Conservation (phyloP, 331 rosid species). For the Acacia concinna region DNA sequence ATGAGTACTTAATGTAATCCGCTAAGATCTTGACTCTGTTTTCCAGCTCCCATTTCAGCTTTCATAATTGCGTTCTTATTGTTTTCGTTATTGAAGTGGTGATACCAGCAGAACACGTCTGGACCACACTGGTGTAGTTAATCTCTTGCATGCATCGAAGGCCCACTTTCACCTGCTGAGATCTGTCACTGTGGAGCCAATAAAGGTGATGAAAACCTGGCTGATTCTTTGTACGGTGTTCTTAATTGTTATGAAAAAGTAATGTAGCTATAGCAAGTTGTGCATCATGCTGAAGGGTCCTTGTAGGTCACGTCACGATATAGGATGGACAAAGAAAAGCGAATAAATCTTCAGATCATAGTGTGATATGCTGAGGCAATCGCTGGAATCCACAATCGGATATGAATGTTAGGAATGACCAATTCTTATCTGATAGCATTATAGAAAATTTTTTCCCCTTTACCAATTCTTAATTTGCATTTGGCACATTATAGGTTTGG, state of each 20-base stretch:
- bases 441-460: background rate
- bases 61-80: background rate
- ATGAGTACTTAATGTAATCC: background rate
- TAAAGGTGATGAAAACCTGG: slow-evolving; percentile 4
- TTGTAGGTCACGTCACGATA: background rate
- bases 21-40: background rate
- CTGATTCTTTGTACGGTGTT: slow-evolving; percentile 7
- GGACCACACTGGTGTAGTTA: background rate
- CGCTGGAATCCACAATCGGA: background rate
- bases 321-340: background rate
- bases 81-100: background rate
- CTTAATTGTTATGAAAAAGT: background rate
- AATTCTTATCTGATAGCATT: background rate
- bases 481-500: background rate
- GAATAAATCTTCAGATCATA: background rate
- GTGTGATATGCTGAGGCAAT: background rate
- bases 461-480: background rate
- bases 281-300: slow-evolving; percentile 1
- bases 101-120: background rate
- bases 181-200: background rate
- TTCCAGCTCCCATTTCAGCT: slow-evolving; percentile 13
- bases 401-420: background rate
- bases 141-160: background rate
- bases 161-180: background rate
- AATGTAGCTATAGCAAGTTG: background rate